Evolutionary conservation across 2,329 filamentous ascomycete genomes (phyloP), one percentile per base, ranked within the genome.

Genomic region (Talaromyces sp.): DNA sequence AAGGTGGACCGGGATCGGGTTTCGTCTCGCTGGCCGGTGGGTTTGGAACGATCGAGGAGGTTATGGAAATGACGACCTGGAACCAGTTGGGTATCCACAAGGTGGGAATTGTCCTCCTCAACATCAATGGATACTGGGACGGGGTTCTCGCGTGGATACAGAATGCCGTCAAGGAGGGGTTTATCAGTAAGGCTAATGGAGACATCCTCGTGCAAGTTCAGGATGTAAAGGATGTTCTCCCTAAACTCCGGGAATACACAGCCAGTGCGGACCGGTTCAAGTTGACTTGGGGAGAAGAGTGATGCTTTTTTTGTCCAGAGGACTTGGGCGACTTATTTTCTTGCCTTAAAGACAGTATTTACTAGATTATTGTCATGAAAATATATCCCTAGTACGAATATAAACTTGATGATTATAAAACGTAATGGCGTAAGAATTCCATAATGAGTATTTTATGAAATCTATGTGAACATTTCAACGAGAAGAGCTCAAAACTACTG

Each of bases 71-170:
- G 72, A 92, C 96, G 31, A 80, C 78, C 3, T 99, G 95, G 93
- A 98, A 97, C 75, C 95, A 98, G 79, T 78, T 99, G 55, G 93
- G 95, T 0, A 98, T 99, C 66, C 95, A 98, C 77, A 82, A 82
- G 67, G 81, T 84, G 55, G 90, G 89, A 3, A 87, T 98, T 52
- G 87, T 93, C 58, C 79, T 97, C 55, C 85, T 90, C 67, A 98
- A 98, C 74, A 83, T 97, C 27, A 87, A 93, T 58, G 91, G 92
- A 0, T 98, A 96, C 77, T 99, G 93, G 85, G 89, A 96, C 74
- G 92, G 92, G 0, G 79, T 99, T 64, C 75, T 97, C 61, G 77
- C 83, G 56, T 97, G 93, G 93, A 86, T 97, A 62, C 81, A 83
- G 70, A 89, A 85, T 65, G 87, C 89, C 9, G 88, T 95, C 4